phyloP scores from a whole-genome alignment of 495 filamentous ascomycete genomes.

The Hamigera avellanea region DNA sequence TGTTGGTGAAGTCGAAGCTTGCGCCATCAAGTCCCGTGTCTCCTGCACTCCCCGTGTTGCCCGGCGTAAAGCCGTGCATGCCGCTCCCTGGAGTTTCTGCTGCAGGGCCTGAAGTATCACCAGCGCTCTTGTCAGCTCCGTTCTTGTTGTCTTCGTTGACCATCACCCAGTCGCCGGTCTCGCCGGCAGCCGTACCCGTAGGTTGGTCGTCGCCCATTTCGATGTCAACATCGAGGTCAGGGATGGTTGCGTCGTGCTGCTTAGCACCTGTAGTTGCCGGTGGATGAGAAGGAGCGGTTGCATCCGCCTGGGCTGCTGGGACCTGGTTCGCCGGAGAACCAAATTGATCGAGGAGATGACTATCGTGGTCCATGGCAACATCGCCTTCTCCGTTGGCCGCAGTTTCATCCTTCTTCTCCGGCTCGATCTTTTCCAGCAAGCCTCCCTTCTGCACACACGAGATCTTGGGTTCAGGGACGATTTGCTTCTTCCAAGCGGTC shows the following conservation, averaged over 20 bases:
- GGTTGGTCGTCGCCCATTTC: slow-evolving; percentile 26
- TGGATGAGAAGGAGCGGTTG: slow-evolving; percentile 12
- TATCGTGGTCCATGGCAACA: slow-evolving; percentile 53
- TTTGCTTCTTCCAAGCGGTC: slow-evolving; percentile 40
- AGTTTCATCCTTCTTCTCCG: slow-evolving; percentile 18
- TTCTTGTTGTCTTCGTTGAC: slow-evolving; percentile 36
- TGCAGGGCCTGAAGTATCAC: slow-evolving; percentile 7
- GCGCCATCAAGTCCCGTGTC: slow-evolving; percentile 26
- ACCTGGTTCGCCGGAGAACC: slow-evolving; percentile 38
- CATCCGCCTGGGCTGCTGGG: slow-evolving; percentile 13
- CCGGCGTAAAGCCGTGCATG: slow-evolving; percentile 16
- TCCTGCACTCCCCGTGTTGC: slow-evolving; percentile 11
- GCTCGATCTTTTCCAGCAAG: slow-evolving; percentile 48
- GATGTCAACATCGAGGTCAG: slow-evolving; percentile 29
- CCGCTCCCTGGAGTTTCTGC: slow-evolving; percentile 16
- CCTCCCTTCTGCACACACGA: slow-evolving; percentile 62
- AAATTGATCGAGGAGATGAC: slow-evolving; percentile 51
- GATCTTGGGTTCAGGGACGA: slow-evolving; percentile 47
- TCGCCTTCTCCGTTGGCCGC: slow-evolving; percentile 45
- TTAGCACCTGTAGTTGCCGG: slow-evolving; percentile 9
- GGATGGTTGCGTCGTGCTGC: slow-evolving; percentile 1
- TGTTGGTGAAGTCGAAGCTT: slow-evolving; percentile 45
- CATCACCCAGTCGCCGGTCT: slow-evolving; percentile 51
- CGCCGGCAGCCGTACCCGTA: slow-evolving; percentile 18
- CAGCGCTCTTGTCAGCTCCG: slow-evolving; percentile 8